A percentile compares a stretch with the other conserved stretches of the same genome.
Conservation (phyloP, 2,329 filamentous ascomycete genomes). For the Trichoderma sp. region DNA sequence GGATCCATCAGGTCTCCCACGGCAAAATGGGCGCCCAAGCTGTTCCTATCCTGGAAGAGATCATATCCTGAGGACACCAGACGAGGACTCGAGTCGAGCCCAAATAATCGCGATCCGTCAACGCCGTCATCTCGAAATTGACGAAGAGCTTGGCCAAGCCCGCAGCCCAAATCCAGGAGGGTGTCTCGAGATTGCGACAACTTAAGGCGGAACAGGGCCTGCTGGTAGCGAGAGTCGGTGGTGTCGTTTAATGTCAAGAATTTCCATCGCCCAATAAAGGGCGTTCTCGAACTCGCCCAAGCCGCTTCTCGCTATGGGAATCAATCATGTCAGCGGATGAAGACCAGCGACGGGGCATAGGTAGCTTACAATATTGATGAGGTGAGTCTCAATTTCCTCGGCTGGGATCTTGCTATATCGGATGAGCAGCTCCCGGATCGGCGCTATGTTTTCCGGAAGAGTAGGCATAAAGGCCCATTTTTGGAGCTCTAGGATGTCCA, state of each 20-base stretch:
- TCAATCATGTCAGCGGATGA: not conserved
- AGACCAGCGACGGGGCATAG: not conserved
- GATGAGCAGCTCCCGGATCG: constrained; percentile 36
- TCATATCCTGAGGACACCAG: constrained; percentile 60
- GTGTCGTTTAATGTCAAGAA: constrained; percentile 44
- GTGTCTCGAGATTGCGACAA: constrained; percentile 37
- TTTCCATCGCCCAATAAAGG: constrained; percentile 49
- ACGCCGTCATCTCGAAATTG: constrained; percentile 51
- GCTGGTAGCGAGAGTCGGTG: constrained; percentile 41
- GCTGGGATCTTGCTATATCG: constrained; percentile 39
- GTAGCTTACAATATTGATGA: constrained; percentile 35
- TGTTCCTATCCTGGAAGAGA: constrained; percentile 58
- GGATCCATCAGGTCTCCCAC: constrained; percentile 48
- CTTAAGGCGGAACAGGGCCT: constrained; percentile 42
- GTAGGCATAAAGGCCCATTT: constrained; percentile 38
- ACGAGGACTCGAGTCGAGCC: constrained; percentile 45
- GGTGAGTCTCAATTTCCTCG: constrained; percentile 35
- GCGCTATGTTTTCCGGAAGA: constrained; percentile 37
- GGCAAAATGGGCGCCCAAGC: constrained; percentile 47
- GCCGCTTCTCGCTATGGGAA: constrained; percentile 42
- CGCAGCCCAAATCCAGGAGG: constrained; percentile 50
- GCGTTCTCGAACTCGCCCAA: constrained; percentile 44
- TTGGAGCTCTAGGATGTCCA: constrained; percentile 37
- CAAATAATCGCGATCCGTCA: constrained; percentile 45
- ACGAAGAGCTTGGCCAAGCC: constrained; percentile 49